Evolutionary conservation across 2,329 filamentous ascomycete genomes (phyloP), one percentile per base, ranked within the genome.

Genomic region (Lachnellula suecica): DNA sequence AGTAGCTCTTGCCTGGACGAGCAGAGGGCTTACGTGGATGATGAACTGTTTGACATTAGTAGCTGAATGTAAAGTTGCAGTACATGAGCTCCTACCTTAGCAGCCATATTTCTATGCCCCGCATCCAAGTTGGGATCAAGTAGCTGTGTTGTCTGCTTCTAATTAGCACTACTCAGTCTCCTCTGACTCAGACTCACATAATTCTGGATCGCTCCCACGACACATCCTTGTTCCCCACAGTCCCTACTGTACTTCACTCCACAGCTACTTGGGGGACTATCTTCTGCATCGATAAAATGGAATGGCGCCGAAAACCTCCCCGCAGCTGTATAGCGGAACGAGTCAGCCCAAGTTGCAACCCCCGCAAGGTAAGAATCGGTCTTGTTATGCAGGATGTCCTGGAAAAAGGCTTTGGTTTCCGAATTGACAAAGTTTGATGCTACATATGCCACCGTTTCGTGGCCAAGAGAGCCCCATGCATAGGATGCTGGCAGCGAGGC

Each of bases 271-370:
- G 84, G 84, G 50, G 84, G 84, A 60, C 71, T 68, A 69, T 88
- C 84, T 62, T 85, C 77, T 53, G 84, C 83, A 66, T 87, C 84
- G 69, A 88, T 87, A 71, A 83, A 88, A 74, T 88, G 84, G 68
- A 85, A 85, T 29, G 77, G 77, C 58, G 75, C 79, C 8, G 79
- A 82, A 68, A 82, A 87, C 34, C 74, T 74, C 13, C 82, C 83
- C 72, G 80, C 84, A 66, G 77, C 75, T 7, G 81, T 85, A 70
- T 87, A 87, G 22, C 83, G 77, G 66, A 65, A 71, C 11, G 64
- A 83, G 70, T 88, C 84, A 25, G 84, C 84, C 85, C 85, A 88
- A 9, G 82, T 82, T 3, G 85, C 84, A 3, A 87, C 78, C 51
- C 75, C 75, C 44, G 83, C 83, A 23, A 88, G 74, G 63, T 85